Percentiles rank a stretch among this genome's conserved stretches.
phyloP scores from a whole-genome alignment of 2,329 filamentous ascomycete species.

The Blastomyces parvus region DNA sequence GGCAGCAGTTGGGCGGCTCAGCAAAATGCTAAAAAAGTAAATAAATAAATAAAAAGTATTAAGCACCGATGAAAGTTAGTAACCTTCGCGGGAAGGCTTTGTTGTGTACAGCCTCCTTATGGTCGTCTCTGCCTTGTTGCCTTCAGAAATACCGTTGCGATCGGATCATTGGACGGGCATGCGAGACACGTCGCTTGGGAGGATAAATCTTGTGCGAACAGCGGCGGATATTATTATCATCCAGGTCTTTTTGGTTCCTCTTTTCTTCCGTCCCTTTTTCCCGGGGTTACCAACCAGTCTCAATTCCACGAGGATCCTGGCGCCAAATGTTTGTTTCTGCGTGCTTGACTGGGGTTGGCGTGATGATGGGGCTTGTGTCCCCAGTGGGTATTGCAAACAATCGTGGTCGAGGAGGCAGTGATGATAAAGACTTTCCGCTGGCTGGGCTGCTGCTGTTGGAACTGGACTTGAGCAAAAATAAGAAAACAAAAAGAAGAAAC shows the following conservation, averaged over 20 bases:
- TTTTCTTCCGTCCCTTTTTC: background rate
- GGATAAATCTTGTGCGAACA: background rate
- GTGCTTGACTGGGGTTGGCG: background rate
- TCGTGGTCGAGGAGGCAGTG: background rate
- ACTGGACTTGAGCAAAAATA: background rate
- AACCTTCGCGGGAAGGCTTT: background rate
- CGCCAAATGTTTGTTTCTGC: background rate
- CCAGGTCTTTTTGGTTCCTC: background rate
- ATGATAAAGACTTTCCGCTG: background rate
- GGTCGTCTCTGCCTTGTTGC: background rate
- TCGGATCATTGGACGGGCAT: background rate
- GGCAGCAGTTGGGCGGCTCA: background rate
- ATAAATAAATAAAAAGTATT: background rate
- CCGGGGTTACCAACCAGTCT: background rate
- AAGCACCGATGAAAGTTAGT: no score
- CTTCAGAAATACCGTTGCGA: background rate
- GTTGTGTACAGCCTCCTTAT: background rate
- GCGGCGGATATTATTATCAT: background rate
- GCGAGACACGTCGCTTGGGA: background rate
- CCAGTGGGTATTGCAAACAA: background rate
- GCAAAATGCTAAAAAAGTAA: background rate
- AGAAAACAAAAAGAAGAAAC: background rate
- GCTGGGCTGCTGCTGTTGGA: background rate
- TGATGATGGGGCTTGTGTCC: background rate
- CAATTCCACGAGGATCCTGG: constrained; percentile 2